Evolutionary conservation across 2,329 filamentous ascomycete genomes (phyloP).

Genomic region (Cryphonectria parasitica): DNA sequence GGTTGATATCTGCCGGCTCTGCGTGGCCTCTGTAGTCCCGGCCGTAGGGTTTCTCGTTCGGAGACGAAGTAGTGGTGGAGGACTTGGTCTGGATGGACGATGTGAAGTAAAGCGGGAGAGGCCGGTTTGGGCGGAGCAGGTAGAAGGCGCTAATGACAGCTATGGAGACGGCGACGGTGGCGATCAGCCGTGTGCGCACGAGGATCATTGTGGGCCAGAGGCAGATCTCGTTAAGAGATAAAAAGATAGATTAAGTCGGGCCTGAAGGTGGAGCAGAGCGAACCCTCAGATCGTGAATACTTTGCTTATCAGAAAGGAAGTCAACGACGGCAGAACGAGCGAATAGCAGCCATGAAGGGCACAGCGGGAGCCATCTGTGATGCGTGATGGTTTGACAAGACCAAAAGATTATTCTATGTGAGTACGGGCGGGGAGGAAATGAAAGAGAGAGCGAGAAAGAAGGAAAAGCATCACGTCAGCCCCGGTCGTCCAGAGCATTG

Average conservation of each 20-base stretch:
- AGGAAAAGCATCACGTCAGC: neutral
- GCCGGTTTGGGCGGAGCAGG: conserved; percentile 20
- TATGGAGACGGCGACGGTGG: conserved; percentile 9
- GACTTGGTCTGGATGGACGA: neutral
- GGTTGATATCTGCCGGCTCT: conserved; percentile 31
- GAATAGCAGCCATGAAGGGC: neutral
- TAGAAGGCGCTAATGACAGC: conserved; percentile 21
- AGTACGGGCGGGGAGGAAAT: neutral
- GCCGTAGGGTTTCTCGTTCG: conserved; percentile 23
- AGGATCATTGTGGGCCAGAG: conserved; percentile 21
- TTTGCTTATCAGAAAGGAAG: neutral
- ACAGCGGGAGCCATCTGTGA: neutral
- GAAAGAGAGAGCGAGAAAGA: neutral
- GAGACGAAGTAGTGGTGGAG: neutral
- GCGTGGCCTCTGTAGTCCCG: conserved; percentile 31
- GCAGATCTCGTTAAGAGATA: neutral
- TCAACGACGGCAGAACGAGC: neutral
- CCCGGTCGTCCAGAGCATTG: neutral
- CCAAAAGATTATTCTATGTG: neutral
- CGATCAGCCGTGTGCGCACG: conserved; percentile 21
- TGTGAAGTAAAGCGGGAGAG: conserved; percentile 14
- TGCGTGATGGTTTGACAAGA: neutral
- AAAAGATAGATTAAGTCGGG: neutral
- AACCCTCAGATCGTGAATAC: neutral
- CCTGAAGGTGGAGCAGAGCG: neutral